Evolutionary conservation across 1,284 basidiomycete genomes (phyloP).

Genomic region (Naganishia liquefaciens): DNA sequence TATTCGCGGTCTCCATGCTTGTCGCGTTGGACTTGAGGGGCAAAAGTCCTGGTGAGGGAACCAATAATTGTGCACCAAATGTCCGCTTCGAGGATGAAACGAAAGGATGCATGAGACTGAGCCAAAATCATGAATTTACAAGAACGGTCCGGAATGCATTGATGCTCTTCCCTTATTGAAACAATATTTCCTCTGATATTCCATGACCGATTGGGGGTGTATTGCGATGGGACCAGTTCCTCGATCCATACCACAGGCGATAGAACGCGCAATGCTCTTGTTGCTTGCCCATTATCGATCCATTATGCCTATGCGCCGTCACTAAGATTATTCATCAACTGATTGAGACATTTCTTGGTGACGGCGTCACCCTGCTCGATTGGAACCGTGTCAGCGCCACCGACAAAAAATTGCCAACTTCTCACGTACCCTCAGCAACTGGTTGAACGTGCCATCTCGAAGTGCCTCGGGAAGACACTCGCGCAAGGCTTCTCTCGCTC

Average conservation of each 20-base stretch:
- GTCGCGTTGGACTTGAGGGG: too few relatives aligned
- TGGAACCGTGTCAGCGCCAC: slow-evolving; percentile 27
- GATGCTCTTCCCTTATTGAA: too few relatives aligned
- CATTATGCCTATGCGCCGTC: background rate
- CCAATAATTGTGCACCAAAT: too few relatives aligned
- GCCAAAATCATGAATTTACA: too few relatives aligned
- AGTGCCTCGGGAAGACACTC: slow-evolving; percentile 97
- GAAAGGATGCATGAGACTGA: background rate
- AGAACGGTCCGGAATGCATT: too few relatives aligned
- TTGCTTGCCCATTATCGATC: background rate
- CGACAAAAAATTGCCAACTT: background rate
- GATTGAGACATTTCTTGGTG: slow-evolving; percentile 93
- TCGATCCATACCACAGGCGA: background rate
- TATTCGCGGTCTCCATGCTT: too few relatives aligned
- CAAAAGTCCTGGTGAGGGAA: too few relatives aligned
- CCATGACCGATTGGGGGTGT: too few relatives aligned
- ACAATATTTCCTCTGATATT: too few relatives aligned
- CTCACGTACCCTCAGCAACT: slow-evolving; percentile 71
- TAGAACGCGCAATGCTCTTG: background rate
- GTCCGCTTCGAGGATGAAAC: background rate
- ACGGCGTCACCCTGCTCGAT: slow-evolving; percentile 80
- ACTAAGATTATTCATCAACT: slow-evolving; percentile 82
- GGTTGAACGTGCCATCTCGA: slow-evolving; percentile 89
- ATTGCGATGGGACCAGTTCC: background rate
- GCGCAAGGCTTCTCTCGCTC: slow-evolving; percentile 91